Evolutionary conservation across 768 basidiomycete genomes (phyloP), one percentile per base, ranked within the genome.

Genomic region (Kockovaella imperatae): DNA sequence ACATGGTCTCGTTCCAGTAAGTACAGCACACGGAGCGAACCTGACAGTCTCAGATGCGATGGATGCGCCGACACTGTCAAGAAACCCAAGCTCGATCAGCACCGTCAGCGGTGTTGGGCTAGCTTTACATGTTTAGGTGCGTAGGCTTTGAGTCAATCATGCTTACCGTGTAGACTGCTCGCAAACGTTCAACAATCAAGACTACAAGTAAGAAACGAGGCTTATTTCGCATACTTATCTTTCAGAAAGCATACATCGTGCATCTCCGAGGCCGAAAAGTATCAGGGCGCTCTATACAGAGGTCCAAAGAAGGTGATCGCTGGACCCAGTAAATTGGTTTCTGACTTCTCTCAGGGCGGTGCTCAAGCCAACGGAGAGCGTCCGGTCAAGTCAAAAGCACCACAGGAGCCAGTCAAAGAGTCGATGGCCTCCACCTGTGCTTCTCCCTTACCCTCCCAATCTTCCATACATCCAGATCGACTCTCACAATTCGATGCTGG

Each of bases 261-360:
- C 69, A 81, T 95, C 35, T 81, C 78, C 52, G 90, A 95, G 72
- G 90, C 86, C 2, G 86, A 95, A 71, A 95, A 93, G 68, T 93
- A 95, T 64, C 80, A 95, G 74, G 87, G 87, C 71, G 74, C 77
- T 42, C 66, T 90, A 49, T 91, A 89, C 69, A 87, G 84, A 62
- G 87, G 86, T 7, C 28, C 51, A 11, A 86, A 84, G 74, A 76
- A 51, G 72, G 77, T 77, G 35, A 38, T 62, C 56, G 42, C 56
- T 43, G 52, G 34, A 5, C 42, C 41, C 8, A 20, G 13, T 11
- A 8, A 10, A 38, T 31, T 5, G 18, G 15, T 23, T 30, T 31
- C 46, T 25, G 35, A n/a, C 42, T 23, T 48, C 42, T 38, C 53
- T 57, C 31, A 35, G 35, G 20, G 56, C 49, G 23, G 49, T 57